A percentile compares a stretch with the other conserved stretches of the same genome.
phyloP scores from a whole-genome alignment of 176 grass and related monocot genomes.

The Juncus effusus region DNA sequence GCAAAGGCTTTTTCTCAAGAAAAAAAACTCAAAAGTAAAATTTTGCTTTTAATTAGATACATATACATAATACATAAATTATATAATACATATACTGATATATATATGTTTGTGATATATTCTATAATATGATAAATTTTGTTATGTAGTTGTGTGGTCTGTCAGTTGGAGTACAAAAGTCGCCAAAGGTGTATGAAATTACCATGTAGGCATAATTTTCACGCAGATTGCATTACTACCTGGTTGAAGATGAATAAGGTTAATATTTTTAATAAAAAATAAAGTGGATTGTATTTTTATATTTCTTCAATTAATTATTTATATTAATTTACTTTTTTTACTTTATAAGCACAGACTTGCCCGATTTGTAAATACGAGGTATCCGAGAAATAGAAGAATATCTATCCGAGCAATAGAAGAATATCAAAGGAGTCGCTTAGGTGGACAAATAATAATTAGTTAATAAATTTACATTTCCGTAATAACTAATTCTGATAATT shows the following conservation, averaged over 20 bases:
- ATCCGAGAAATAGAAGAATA: not conserved
- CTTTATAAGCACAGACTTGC: slow-evolving; percentile 28
- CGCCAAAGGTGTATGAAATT: slow-evolving; percentile 27
- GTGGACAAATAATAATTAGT: not conserved
- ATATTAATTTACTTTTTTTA: slow-evolving; percentile 7
- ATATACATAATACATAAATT: not conserved
- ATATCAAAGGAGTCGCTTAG: not conserved
- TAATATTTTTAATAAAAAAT: not conserved
- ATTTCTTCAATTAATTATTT: not conserved
- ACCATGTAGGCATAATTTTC: slow-evolving; percentile 38
- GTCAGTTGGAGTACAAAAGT: slow-evolving; percentile 18
- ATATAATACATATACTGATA: not conserved
- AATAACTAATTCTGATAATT: too few relatives aligned
- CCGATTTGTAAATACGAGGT: slow-evolving; percentile 33
- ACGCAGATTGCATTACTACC: slow-evolving; percentile 24
- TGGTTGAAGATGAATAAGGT: slow-evolving; percentile 43
- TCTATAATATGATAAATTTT: not conserved
- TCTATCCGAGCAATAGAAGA: not conserved
- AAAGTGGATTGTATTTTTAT: not conserved
- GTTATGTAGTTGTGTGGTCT: slow-evolving; percentile 42
- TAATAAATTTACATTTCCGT: not conserved
- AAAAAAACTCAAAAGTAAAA: slow-evolving; percentile 24
- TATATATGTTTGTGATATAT: too few relatives aligned
- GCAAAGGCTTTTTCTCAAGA: slow-evolving; percentile 28
- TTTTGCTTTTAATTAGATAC: too few relatives aligned